Base-by-base conservation (phyloP, 1,284 basidiomycete genomes). In the Trichosporon coremiiforme region DNA sequence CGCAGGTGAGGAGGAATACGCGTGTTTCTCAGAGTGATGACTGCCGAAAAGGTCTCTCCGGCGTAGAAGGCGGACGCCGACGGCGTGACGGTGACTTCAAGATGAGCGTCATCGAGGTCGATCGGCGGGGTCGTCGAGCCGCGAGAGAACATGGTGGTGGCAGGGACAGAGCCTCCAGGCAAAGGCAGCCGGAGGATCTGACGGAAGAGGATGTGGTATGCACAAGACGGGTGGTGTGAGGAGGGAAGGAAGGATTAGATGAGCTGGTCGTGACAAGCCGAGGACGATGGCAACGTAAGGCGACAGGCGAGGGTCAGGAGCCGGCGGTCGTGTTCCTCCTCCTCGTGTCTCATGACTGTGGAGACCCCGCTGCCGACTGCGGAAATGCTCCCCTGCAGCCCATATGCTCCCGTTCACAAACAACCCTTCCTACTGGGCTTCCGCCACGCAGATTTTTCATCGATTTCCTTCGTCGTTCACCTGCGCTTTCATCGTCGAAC, bases 41-140 rank as follows among this genome's bases (percentile, higher is more conserved):
- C 90, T 17, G 93, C 92, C 6, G 89, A 86, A 82, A 96, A 93
- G 0, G 88, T 85, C 81, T 98, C 95, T 71, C 95, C 95, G 0
- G 95, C 94, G 81, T 95, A 98, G 84, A 92, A 97, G 0, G 93
- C 92, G 0, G 93, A 91, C 73, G 94, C 91, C 0, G 90, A 87
- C 2, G 95, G 95, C 0, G 82, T 89, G 65, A 87, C 84, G 0
- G 82, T 82, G 35, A 87, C 83, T 69, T 82, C 80, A 63, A 86
- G 76, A 75, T 84, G 74, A 29, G 80, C 77, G 73, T 84, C 74
- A 71, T 77, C 77, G 7, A 70, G 17, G 29, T 68, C 67, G 36
- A 13, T 64, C 10, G 68, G 67, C 8, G 68, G 31, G 0, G 70
- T 31, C 6, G 68, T 22, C n/a, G 69, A 65, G 31, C 71, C 62